Conservation (phyloP, 768 basidiomycete species). For the Solioccasus polychromus region DNA sequence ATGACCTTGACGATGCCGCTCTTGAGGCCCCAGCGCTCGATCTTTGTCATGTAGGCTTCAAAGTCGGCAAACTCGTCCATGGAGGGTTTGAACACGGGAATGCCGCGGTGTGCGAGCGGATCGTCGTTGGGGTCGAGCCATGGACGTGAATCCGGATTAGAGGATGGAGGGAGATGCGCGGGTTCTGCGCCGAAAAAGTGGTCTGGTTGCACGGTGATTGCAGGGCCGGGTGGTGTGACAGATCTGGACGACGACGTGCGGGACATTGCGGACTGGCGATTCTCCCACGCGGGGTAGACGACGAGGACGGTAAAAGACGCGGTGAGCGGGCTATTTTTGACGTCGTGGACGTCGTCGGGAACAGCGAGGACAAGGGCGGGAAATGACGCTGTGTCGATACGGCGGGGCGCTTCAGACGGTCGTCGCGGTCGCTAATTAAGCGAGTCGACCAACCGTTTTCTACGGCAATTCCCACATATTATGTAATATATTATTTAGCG, state of each 20-base stretch:
- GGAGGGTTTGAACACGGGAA: constrained; percentile 94
- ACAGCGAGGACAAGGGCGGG: constrained; percentile 2
- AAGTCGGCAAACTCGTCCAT: constrained; percentile 92
- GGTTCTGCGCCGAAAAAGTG: constrained; percentile 72
- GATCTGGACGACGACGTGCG: constrained; percentile 42
- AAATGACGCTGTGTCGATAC: constrained; percentile 5
- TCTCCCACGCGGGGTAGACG: constrained; percentile 8
- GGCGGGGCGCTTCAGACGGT: not conserved
- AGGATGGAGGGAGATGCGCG: constrained; percentile 50
- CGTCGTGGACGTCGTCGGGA: constrained; percentile 10
- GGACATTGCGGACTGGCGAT: constrained; percentile 17
- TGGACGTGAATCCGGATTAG: constrained; percentile 56
- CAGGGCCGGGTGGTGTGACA: constrained; percentile 41
- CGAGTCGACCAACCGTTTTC: not conserved
- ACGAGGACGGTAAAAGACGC: not conserved
- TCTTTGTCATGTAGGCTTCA: constrained; percentile 80
- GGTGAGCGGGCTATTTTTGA: not conserved
- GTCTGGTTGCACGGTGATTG: constrained; percentile 65
- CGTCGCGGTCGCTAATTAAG: constrained; percentile 4
- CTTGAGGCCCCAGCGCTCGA: constrained; percentile 86
- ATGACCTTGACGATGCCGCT: constrained; percentile 97
- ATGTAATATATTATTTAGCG: no score
- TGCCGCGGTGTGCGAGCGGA: constrained; percentile 79
- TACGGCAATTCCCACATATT: constrained; percentile 14
- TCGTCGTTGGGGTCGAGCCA: constrained; percentile 82